Base-by-base conservation (phyloP, 2,329 filamentous ascomycete genomes). In the Sarocladiaceae sp. region DNA sequence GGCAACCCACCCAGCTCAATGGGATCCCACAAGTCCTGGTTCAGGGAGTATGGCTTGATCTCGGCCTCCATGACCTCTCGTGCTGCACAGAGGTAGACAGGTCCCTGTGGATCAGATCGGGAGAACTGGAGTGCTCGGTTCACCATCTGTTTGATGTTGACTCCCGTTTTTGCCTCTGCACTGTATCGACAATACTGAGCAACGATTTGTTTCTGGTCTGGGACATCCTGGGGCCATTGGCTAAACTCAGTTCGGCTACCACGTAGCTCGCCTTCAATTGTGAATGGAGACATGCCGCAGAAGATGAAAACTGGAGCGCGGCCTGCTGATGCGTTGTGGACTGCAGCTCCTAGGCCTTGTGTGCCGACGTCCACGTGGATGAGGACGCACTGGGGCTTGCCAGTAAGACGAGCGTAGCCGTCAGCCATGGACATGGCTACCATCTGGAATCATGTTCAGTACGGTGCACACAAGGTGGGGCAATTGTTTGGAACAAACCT, bases 101-200 rank as follows among this genome's bases (percentile, higher is more conserved):
- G 90, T 0, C 90, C 90, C 56, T 85, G 79, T 0, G 90, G 90
- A 51, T 86, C 86, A 25, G 84, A 89, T 46, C 73, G 87, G 0
- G 90, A 89, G 62, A 94, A 95, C 59, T 90, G 88, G 52, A 96
- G 67, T 0, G 90, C 90, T 1, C 90, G 84, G 63, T 90, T 90
- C 55, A 96, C 88, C 71, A 95, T 85, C 71, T 96, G 90, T 75
- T 95, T 95, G 55, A 95, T 82, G 62, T 95, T 96, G 63, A 81
- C 81, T 15, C 89, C 90, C 2, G 87, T 86, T 71, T 91, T 92
- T 67, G 96, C 84, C 71, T 96, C 91, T 3, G 78, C 89, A 0
- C 85, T 73, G 62, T 94, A 96, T 10, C 90, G 80, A 65, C 91
- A 96, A 68, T 96, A 96, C 71, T 96, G 90, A 0, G 81, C 75